Percentiles rank a stretch among this genome's conserved stretches.
These are phyloP conservation scores for Penicillium roqueforti DNA, from an alignment of 495 filamentous ascomycete species.

Conservation along the genomic window DNA sequence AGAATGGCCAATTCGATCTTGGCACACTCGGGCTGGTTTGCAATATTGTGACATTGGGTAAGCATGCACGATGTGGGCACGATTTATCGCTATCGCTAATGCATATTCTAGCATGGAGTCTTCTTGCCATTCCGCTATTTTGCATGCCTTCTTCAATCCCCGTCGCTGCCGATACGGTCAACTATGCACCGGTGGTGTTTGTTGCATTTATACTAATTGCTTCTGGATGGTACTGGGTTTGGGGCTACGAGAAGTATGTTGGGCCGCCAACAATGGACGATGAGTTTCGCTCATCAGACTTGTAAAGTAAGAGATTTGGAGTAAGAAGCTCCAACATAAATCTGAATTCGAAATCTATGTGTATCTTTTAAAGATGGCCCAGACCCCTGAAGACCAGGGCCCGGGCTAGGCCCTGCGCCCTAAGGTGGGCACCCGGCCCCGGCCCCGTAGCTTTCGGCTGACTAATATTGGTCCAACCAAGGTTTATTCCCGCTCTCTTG, in stretches of 20 bases:
- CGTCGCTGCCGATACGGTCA: constrained; percentile 38
- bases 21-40: constrained; percentile 51
- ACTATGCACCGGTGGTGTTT: constrained; percentile 56
- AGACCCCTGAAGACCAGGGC: background rate
- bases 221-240: constrained; percentile 55
- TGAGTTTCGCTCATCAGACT: constrained; percentile 6
- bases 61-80: constrained; percentile 13
- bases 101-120: constrained; percentile 47
- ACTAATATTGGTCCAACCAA: background rate
- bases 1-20: constrained; percentile 50
- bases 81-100: background rate
- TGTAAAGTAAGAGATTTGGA: background rate
- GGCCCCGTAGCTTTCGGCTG: background rate
- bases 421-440: too few relatives aligned
- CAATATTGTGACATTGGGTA: constrained; percentile 53
- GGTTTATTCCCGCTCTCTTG: too few relatives aligned
- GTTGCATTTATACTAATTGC: constrained; percentile 48
- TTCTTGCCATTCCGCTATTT: constrained; percentile 50
- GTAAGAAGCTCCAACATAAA: background rate
- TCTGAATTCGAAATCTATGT: background rate
- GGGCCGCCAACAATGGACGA: constrained; percentile 20
- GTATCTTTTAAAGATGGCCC: too few relatives aligned
- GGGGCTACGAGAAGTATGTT: constrained; percentile 42
- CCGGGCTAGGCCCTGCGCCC: background rate
- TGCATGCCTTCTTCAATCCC: constrained; percentile 41